phyloP scores from a whole-genome alignment of 805 yeast genomes.

The Starmera caribaea region DNA sequence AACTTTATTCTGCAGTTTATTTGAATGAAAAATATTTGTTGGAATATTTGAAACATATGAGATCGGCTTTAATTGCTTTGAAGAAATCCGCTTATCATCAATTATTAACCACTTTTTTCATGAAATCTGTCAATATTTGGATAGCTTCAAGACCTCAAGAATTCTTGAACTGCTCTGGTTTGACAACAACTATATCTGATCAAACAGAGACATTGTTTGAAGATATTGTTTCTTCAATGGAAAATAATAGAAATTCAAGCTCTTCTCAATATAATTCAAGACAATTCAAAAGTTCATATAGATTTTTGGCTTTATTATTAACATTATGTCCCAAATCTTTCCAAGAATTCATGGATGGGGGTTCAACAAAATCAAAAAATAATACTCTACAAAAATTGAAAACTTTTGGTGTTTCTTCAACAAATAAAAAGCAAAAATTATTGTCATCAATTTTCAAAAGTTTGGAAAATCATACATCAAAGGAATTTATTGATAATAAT shows the following conservation, averaged over 20 bases:
- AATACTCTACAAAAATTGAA: slow-evolving; percentile 15
- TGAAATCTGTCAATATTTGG: slow-evolving; percentile 42
- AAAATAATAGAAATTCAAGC: slow-evolving; percentile 4
- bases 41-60: slow-evolving; percentile 29
- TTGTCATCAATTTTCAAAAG: slow-evolving; percentile 10
- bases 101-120: slow-evolving; percentile 33
- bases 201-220: slow-evolving; percentile 29
- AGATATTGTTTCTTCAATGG: slow-evolving; percentile 20
- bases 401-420: slow-evolving; percentile 6
- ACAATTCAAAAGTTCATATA: slow-evolving; percentile 20
- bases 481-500: slow-evolving; percentile 14
- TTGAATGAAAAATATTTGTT: slow-evolving; percentile 28
- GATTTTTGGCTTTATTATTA: slow-evolving; percentile 24
- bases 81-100: slow-evolving; percentile 37
- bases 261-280: slow-evolving; percentile 6
- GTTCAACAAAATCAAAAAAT: slow-evolving; percentile 4
- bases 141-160: slow-evolving; percentile 38
- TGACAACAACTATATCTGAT: slow-evolving; percentile 11
- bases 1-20: slow-evolving; percentile 33
- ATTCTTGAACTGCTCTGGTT: slow-evolving; percentile 21
- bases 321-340: slow-evolving; percentile 23
- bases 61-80: slow-evolving; percentile 25
- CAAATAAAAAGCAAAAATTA: slow-evolving; percentile 14
- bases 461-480: slow-evolving; percentile 8
- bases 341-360: slow-evolving; percentile 15